Evolutionary conservation across 768 basidiomycete species (phyloP).

Genomic region (Termitomyces sp.): DNA sequence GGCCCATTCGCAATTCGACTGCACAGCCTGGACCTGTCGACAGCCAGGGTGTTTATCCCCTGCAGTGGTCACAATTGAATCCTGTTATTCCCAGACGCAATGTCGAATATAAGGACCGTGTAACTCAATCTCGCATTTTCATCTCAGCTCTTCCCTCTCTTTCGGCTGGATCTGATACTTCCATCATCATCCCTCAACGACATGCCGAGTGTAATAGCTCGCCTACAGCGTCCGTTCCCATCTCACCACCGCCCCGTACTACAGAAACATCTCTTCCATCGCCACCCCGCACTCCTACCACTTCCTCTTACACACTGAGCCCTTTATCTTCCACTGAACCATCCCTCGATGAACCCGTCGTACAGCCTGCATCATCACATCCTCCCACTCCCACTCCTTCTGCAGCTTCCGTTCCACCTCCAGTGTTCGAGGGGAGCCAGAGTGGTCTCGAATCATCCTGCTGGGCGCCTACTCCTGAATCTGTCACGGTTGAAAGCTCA

Average conservation of each 20-base stretch:
- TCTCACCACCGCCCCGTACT: too few species aligned
- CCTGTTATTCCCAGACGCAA: not conserved
- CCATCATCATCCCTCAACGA: not conserved
- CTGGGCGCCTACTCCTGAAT: not conserved
- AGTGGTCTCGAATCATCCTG: not conserved
- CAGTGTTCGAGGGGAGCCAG: not conserved
- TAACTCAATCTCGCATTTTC: not conserved
- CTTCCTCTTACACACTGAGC: not conserved
- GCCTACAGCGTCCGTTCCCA: not conserved
- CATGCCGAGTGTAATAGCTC: not conserved
- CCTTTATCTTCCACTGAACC: not conserved
- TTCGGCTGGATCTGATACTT: not conserved
- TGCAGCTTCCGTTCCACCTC: not conserved
- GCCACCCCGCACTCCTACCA: not conserved
- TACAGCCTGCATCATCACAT: too few species aligned
- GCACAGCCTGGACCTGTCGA: not conserved
- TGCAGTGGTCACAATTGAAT: not conserved
- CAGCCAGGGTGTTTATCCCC: not conserved
- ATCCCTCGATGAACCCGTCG: not conserved
- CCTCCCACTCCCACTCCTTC: not conserved
- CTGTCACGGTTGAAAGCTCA: not conserved
- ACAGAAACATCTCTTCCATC: not conserved
- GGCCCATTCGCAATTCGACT: too few species aligned
- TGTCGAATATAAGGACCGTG: not conserved
- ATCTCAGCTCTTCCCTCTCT: constrained; percentile 3